These are phyloP conservation scores for Fusarium brevicatenulatum DNA, from an alignment of 2,329 filamentous ascomycete species.

Conservation along the genomic window DNA sequence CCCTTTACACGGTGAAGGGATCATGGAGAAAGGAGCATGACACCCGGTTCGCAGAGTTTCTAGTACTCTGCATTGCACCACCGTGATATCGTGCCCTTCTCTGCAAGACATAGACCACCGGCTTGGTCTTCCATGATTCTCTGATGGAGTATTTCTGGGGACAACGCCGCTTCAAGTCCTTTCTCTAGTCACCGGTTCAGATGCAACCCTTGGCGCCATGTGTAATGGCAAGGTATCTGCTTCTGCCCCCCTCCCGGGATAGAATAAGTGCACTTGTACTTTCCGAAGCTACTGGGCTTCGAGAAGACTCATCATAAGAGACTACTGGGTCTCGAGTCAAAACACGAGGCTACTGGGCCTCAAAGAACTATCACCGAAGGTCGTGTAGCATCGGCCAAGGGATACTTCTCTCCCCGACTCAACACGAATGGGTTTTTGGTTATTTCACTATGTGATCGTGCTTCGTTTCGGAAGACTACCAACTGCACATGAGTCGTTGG, in stretches of 20 bases:
- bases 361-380: background rate
- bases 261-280: conserved; percentile 17
- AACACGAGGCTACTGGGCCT: conserved; percentile 25
- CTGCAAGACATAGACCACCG: conserved; percentile 10
- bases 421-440: conserved; percentile 28
- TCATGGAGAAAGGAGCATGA: background rate
- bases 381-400: conserved; percentile 28
- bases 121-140: background rate
- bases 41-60: background rate
- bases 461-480: conserved; percentile 37
- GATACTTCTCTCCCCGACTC: conserved; percentile 13
- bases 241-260: conserved; percentile 6
- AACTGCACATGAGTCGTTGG: conserved; percentile 35
- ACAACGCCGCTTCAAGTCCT: conserved; percentile 9
- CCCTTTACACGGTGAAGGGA: no score
- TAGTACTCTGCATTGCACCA: background rate
- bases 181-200: conserved; percentile 16
- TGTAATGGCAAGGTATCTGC: background rate
- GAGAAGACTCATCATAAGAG: conserved; percentile 26
- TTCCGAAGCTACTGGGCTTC: conserved; percentile 33
- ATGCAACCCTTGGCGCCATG: background rate
- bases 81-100: background rate
- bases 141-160: background rate
- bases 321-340: conserved; percentile 20
- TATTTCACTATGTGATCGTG: conserved; percentile 26